A percentile compares a stretch with the other conserved stretches of the same genome.
These are phyloP conservation scores for Fusarium armeniacum DNA, from an alignment of 2,329 filamentous ascomycete genomes.

Conservation along the genomic window DNA sequence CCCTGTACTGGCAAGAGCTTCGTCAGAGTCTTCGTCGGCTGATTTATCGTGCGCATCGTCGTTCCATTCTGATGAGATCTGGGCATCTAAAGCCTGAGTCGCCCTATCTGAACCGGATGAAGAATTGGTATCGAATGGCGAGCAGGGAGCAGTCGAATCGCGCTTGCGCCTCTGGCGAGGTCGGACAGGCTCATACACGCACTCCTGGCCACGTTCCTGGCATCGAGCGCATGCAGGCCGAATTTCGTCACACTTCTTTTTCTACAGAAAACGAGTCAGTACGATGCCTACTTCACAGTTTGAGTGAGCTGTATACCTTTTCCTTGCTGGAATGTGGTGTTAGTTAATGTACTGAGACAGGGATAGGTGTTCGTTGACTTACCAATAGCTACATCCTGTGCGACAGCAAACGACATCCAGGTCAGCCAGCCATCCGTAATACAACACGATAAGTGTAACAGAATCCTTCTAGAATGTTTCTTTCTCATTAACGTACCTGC, in stretches of 20 bases:
- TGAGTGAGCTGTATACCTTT: conserved; percentile 55
- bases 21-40: conserved; percentile 39
- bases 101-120: conserved; percentile 42
- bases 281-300: background rate
- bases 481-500: conserved; percentile 46
- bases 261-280: conserved; percentile 55
- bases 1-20: conserved; percentile 20
- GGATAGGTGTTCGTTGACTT: conserved; percentile 45
- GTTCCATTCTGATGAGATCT: conserved; percentile 27
- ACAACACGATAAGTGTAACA: conserved; percentile 18
- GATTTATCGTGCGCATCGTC: conserved; percentile 36
- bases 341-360: conserved; percentile 23
- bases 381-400: conserved; percentile 68
- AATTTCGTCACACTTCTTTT: conserved; percentile 70
- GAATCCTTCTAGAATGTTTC: conserved; percentile 17
- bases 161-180: conserved; percentile 58
- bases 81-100: conserved; percentile 27
- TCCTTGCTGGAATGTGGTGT: conserved; percentile 61
- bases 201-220: conserved; percentile 63
- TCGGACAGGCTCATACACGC: conserved; percentile 64
- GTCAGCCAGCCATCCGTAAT: conserved; percentile 23
- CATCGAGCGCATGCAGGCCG: conserved; percentile 67
- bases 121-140: conserved; percentile 40
- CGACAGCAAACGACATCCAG: conserved; percentile 17
- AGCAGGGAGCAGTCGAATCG: conserved; percentile 40